Evolutionary conservation across 306 rosid genomes (phyloP).

Genomic region (Comarum palustre): DNA sequence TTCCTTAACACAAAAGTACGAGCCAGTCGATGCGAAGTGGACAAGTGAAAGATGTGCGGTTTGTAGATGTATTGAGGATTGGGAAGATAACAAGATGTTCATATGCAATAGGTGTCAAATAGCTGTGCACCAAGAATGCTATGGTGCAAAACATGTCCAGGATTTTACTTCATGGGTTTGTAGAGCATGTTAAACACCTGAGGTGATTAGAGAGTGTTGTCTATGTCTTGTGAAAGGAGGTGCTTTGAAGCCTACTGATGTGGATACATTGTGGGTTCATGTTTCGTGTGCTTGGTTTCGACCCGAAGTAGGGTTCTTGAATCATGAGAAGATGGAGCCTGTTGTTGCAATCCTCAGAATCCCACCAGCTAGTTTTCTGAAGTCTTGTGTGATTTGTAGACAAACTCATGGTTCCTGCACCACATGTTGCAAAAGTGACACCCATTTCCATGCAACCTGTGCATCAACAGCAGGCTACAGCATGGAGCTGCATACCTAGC

Average conservation of each 20-base stretch:
- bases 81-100: constrained; percentile 92
- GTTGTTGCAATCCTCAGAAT: constrained; percentile 79
- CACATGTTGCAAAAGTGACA: constrained; percentile 82
- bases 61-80: constrained; percentile 98
- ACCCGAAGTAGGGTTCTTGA: constrained; percentile 70
- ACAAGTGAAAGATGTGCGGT: constrained; percentile 94
- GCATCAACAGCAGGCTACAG: constrained; percentile 90
- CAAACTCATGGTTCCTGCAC: constrained; percentile 94
- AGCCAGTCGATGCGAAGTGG: constrained; percentile 83
- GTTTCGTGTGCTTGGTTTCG: constrained; percentile 95
- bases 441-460: constrained; percentile 82
- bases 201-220: constrained; percentile 82
- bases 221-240: constrained; percentile 99
- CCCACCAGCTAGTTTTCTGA: constrained; percentile 64
- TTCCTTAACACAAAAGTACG: constrained; percentile 72
- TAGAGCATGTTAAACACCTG: constrained; percentile 87
- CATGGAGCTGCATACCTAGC: constrained; percentile 71
- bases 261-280: constrained; percentile 85
- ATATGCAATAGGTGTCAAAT: constrained; percentile 98
- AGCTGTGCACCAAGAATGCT: constrained; percentile 98
- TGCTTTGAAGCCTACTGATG: constrained; percentile 94
- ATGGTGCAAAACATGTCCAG: constrained; percentile 72
- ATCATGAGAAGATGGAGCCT: constrained; percentile 87
- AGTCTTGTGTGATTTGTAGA: constrained; percentile 80
- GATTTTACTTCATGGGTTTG: constrained; percentile 99